phyloP scores from a whole-genome alignment of 306 rosid species.

The Vigna trinervia region DNA sequence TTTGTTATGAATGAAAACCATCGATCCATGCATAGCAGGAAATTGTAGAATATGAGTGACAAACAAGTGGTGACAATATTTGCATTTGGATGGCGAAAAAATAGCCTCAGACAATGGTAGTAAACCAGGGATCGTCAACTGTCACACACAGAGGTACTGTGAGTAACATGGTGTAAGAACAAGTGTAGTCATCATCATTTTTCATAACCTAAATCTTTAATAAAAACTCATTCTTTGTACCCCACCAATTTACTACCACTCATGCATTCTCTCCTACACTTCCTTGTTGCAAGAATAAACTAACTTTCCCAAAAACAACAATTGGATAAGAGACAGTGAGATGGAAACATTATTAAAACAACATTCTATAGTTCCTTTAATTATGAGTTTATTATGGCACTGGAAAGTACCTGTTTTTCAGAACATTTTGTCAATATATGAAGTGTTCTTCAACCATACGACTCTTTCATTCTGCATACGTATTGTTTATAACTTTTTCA shows the following conservation, averaged over 20 bases:
- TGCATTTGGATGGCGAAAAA: constrained; percentile 6
- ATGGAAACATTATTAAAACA: background rate
- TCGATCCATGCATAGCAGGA: background rate
- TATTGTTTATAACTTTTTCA: too few relatives aligned
- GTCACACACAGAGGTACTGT: constrained; percentile 1
- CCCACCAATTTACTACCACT: constrained; percentile 7
- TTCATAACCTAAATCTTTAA: background rate
- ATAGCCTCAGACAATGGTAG: constrained; percentile 25
- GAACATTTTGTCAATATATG: background rate
- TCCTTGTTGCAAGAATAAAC: background rate
- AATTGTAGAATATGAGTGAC: constrained; percentile 11
- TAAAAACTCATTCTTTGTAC: constrained; percentile 5
- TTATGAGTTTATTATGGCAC: constrained; percentile 7
- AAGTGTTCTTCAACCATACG: background rate
- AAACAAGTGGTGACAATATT: constrained; percentile 41
- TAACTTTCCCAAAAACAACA: too few relatives aligned
- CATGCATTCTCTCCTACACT: background rate
- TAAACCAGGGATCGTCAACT: constrained; percentile 27
- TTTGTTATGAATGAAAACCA: too few relatives aligned
- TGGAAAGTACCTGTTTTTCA: background rate
- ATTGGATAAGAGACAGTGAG: too few relatives aligned
- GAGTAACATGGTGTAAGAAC: background rate
- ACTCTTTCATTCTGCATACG: background rate
- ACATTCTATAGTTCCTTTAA: background rate
- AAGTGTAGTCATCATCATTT: constrained; percentile 9